A percentile compares a stretch with the other conserved stretches of the same genome.
phyloP scores from a whole-genome alignment of 305 asterid genomes.

The Plantago rigida region DNA sequence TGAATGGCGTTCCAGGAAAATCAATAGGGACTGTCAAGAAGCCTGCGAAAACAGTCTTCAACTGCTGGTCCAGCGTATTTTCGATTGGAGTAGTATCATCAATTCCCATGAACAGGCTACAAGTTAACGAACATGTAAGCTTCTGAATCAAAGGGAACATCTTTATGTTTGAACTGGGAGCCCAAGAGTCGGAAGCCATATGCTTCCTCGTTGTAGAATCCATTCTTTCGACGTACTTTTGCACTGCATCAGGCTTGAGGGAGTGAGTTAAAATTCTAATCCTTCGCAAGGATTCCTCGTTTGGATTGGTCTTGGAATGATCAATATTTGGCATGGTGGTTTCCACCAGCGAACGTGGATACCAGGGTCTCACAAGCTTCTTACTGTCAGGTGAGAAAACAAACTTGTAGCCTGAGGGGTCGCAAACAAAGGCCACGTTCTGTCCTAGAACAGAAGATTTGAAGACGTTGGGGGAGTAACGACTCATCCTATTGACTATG shows the following conservation, averaged over 20 bases:
- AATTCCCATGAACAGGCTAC: conserved; percentile 24
- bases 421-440: conserved; percentile 23
- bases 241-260: conserved; percentile 22
- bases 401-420: conserved; percentile 23
- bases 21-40: conserved; percentile 24
- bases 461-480: conserved; percentile 20
- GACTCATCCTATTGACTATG: conserved; percentile 19
- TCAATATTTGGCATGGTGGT: conserved; percentile 1
- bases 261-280: conserved; percentile 5
- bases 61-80: conserved; percentile 12
- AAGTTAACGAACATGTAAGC: conserved; percentile 20
- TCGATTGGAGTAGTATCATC: conserved; percentile 16
- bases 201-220: conserved; percentile 22
- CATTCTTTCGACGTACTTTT: conserved; percentile 22
- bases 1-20: conserved; percentile 25
- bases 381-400: conserved; percentile 19
- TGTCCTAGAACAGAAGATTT: conserved; percentile 20
- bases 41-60: conserved; percentile 22
- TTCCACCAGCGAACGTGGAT: conserved; percentile 19
- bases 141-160: conserved; percentile 22
- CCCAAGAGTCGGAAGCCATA: conserved; percentile 21
- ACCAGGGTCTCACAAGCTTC: conserved; percentile 26
- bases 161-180: conserved; percentile 1
- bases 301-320: background rate
- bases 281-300: too few species aligned